Percentiles rank a stretch among this genome's conserved stretches.
These are phyloP conservation scores for Neopestalotiopsis sp. DNA, from an alignment of 2,329 filamentous ascomycete genomes.

Conservation along the genomic window DNA sequence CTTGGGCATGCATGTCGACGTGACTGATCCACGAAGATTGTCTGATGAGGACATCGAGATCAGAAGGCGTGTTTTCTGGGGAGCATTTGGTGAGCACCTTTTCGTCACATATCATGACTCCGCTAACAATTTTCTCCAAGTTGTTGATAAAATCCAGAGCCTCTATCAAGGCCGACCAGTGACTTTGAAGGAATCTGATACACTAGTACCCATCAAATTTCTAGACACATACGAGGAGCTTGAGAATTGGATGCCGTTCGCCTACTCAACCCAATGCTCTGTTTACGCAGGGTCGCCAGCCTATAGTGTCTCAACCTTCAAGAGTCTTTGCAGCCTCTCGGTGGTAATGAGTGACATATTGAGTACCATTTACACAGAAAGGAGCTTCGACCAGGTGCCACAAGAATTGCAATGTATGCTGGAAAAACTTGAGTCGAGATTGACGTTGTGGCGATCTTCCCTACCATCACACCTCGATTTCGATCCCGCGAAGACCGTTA, in stretches of 20 bases:
- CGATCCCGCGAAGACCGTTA: neutral
- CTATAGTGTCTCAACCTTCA: constrained; percentile 50
- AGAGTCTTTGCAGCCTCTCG: constrained; percentile 47
- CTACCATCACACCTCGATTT: neutral
- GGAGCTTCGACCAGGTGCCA: constrained; percentile 41
- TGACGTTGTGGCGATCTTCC: neutral
- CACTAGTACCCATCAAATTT: constrained; percentile 51
- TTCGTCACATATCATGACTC: too few species aligned
- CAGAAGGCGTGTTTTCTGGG: constrained; percentile 51
- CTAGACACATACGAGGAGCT: constrained; percentile 58
- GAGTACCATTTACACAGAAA: constrained; percentile 51
- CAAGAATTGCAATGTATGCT: constrained; percentile 42
- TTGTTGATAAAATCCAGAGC: constrained; percentile 58
- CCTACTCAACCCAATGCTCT: constrained; percentile 36
- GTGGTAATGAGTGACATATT: constrained; percentile 52
- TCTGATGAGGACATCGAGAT: constrained; percentile 53
- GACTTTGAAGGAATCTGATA: constrained; percentile 51
- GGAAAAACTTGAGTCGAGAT: neutral
- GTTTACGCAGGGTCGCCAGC: constrained; percentile 42
- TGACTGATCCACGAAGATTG: constrained; percentile 37
- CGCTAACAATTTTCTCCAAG: neutral
- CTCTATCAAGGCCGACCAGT: constrained; percentile 60
- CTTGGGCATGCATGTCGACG: constrained; percentile 42
- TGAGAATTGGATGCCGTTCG: constrained; percentile 55
- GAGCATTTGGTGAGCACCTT: constrained; percentile 38